Percentiles rank a stretch among this genome's conserved stretches.
These are phyloP conservation scores for Dicorynia guianensis DNA, from an alignment of 306 rosid species.

Conservation along the genomic window DNA sequence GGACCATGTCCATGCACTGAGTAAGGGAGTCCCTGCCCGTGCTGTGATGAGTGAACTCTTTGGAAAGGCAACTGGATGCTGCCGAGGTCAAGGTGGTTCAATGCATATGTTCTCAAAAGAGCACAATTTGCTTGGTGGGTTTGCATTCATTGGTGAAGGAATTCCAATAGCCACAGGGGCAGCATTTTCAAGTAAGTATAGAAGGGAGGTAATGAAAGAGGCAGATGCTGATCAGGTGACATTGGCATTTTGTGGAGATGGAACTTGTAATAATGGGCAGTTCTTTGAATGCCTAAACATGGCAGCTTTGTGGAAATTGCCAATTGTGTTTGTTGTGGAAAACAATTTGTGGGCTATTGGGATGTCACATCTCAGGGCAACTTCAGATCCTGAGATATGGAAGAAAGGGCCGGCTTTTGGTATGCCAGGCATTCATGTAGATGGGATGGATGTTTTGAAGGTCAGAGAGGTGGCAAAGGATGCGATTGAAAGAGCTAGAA, in stretches of 20 bases:
- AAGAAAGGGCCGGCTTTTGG: slow-evolving; percentile 99
- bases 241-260: slow-evolving; percentile 92
- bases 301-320: slow-evolving; percentile 98
- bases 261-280: slow-evolving; percentile 96
- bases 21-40: slow-evolving; percentile 95
- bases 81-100: slow-evolving; percentile 99
- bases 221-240: slow-evolving; percentile 79
- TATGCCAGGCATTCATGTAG: slow-evolving; percentile 98
- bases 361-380: slow-evolving; percentile 94
- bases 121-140: slow-evolving; percentile 88
- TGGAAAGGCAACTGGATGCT: slow-evolving; percentile 96
- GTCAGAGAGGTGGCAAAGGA: slow-evolving; percentile 98
- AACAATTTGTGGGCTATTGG: slow-evolving; percentile 99
- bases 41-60: slow-evolving; percentile 97
- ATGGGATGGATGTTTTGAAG: slow-evolving; percentile 99
- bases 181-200: slow-evolving; percentile 83
- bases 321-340: slow-evolving; percentile 96
- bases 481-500: slow-evolving; percentile 91
- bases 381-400: slow-evolving; percentile 98
- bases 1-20: slow-evolving; percentile 96
- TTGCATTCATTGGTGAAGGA: slow-evolving; percentile 99
- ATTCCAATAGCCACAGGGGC: slow-evolving; percentile 98
- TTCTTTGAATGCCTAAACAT: slow-evolving; percentile 96
- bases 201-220: slow-evolving; percentile 83
- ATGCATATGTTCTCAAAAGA: slow-evolving; percentile 99